Percentiles rank a stretch among this genome's conserved stretches.
These are phyloP conservation scores for Trifolium dubium DNA, from an alignment of 306 rosid species.

Conservation along the genomic window DNA sequence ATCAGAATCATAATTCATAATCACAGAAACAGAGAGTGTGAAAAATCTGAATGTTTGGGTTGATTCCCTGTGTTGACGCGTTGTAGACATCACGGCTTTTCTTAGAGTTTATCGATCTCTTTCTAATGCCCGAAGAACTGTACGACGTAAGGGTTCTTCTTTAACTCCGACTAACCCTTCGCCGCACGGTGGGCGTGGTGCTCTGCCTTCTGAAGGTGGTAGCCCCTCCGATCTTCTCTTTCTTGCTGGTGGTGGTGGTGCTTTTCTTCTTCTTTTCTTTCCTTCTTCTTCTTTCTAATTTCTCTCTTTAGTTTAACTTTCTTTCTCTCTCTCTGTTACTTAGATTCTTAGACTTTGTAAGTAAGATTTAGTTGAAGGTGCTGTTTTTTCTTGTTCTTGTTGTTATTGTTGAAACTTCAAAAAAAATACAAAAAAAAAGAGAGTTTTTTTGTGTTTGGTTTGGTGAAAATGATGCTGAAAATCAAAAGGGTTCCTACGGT, in stretches of 20 bases:
- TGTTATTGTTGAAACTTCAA: neutral
- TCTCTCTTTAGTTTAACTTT: slow-evolving; percentile 13
- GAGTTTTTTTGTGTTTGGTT: slow-evolving; percentile 35
- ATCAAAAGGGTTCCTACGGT: slow-evolving; percentile 94
- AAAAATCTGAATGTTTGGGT: slow-evolving; percentile 19
- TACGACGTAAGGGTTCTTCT: slow-evolving; percentile 79
- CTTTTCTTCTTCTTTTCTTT: neutral
- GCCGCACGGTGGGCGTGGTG: slow-evolving; percentile 99
- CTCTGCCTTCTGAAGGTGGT: slow-evolving; percentile 99
- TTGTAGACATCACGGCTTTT: slow-evolving; percentile 99
- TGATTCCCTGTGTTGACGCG: slow-evolving; percentile 72
- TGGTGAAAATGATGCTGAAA: slow-evolving; percentile 58
- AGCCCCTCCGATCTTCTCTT: slow-evolving; percentile 98
- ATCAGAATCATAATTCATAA: neutral
- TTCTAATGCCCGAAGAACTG: slow-evolving; percentile 72
- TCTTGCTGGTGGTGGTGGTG: slow-evolving; percentile 96
- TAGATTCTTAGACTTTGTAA: neutral
- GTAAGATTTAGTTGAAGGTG: slow-evolving; percentile 9
- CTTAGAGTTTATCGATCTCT: slow-evolving; percentile 64
- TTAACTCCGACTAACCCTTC: slow-evolving; percentile 77
- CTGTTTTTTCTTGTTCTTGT: neutral
- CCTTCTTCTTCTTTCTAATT: neutral
- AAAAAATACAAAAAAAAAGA: slow-evolving; percentile 25
- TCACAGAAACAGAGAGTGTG: too few species aligned
- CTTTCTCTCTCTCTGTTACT: neutral